Evolutionary conservation across 2,329 filamentous ascomycete genomes (phyloP).

Genomic region (Aspergillus ochraceoroseus): DNA sequence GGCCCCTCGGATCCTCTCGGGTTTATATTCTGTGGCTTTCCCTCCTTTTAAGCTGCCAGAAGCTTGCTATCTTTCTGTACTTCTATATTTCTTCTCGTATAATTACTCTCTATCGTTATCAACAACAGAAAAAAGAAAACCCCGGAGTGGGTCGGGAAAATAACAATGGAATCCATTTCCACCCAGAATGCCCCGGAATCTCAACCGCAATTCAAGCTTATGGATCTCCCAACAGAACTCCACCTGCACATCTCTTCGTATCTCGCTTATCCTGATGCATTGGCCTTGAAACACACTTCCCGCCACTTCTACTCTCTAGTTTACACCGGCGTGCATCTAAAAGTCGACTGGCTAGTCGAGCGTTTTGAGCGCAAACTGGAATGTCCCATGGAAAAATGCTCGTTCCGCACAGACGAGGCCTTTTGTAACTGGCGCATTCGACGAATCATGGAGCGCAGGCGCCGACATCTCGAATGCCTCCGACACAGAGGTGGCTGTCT

Average conservation of each 20-base stretch:
- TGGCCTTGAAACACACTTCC: constrained; percentile 64
- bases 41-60: background rate
- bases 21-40: background rate
- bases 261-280: constrained; percentile 65
- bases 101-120: too few relatives aligned
- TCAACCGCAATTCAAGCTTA: constrained; percentile 32
- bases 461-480: constrained; percentile 40
- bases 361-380: constrained; percentile 60
- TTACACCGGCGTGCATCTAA: constrained; percentile 60
- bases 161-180: constrained; percentile 7
- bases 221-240: constrained; percentile 60
- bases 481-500: constrained; percentile 32
- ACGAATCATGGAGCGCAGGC: constrained; percentile 40
- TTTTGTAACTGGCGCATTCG: constrained; percentile 42
- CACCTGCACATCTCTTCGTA: constrained; percentile 58
- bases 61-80: background rate
- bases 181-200: background rate
- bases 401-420: constrained; percentile 40
- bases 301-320: constrained; percentile 61
- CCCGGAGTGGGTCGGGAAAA: too few relatives aligned
- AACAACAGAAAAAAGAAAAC: background rate
- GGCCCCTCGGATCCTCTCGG: constrained; percentile 3
- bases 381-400: constrained; percentile 54
- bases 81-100: too few relatives aligned
- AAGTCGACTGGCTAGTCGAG: constrained; percentile 65